These are phyloP conservation scores for Massarina eburnea DNA, from an alignment of 2,329 filamentous ascomycete genomes.

Conservation along the genomic window DNA sequence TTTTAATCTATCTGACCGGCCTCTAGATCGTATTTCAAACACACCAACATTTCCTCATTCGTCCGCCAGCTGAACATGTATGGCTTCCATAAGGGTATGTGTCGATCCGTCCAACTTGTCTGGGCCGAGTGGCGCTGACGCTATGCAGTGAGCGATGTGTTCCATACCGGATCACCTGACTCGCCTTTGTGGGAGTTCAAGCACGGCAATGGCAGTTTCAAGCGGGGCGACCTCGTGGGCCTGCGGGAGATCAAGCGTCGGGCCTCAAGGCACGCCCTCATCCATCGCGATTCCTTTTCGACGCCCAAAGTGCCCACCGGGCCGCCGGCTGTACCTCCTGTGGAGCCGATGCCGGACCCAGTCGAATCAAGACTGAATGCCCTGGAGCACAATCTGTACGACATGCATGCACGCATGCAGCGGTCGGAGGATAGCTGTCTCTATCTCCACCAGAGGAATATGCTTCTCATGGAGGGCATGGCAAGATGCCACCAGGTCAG, in stretches of 20 bases:
- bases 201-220: slow-evolving; percentile 96
- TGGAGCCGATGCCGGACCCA: slow-evolving; percentile 78
- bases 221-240: slow-evolving; percentile 86
- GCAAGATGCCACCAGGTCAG: slow-evolving; percentile 68
- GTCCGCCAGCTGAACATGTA: slow-evolving; percentile 99
- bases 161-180: slow-evolving; percentile 91
- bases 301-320: slow-evolving; percentile 67
- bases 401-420: slow-evolving; percentile 73
- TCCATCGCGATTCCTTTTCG: slow-evolving; percentile 87
- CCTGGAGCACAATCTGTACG: slow-evolving; percentile 81
- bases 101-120: slow-evolving; percentile 15
- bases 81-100: slow-evolving; percentile 92
- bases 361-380: slow-evolving; percentile 72
- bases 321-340: slow-evolving; percentile 81
- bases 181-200: slow-evolving; percentile 98
- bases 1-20: slow-evolving; percentile 30
- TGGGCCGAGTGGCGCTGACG: slow-evolving; percentile 12
- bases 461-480: slow-evolving; percentile 79
- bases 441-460: slow-evolving; percentile 77
- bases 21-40: slow-evolving; percentile 93
- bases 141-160: slow-evolving; percentile 86
- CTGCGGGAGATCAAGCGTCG: slow-evolving; percentile 93
- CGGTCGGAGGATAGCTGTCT: slow-evolving; percentile 83
- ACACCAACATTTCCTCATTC: slow-evolving; percentile 98
- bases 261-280: slow-evolving; percentile 87